These are phyloP conservation scores for Aspergillus versicolor DNA, from an alignment of 2,329 filamentous ascomycete species.

Conservation along the genomic window DNA sequence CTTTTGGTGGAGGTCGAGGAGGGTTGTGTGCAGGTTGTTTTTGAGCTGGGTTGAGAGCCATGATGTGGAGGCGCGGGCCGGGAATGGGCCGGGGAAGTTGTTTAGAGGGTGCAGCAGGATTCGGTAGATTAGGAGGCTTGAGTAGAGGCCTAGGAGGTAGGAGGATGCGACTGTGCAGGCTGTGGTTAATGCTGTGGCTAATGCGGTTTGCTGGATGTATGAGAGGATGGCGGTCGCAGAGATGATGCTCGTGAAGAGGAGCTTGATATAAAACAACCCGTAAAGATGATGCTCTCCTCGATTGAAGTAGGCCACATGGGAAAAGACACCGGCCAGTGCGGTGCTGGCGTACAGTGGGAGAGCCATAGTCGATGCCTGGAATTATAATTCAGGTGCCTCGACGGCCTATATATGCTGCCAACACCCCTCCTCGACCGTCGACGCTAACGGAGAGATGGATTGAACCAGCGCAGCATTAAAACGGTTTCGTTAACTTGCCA, in stretches of 20 bases:
- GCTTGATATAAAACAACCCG: not conserved
- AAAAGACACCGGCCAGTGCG: not conserved
- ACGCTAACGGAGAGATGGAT: too few species aligned
- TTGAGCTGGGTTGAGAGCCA: conserved; percentile 14
- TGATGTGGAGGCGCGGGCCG: conserved; percentile 32
- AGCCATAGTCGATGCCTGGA: not conserved
- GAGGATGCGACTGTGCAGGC: not conserved
- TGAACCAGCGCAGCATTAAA: too few species aligned
- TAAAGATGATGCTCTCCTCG: conserved; percentile 6
- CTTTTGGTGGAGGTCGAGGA: conserved; percentile 31
- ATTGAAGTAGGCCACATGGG: conserved; percentile 3
- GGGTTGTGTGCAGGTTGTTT: conserved; percentile 6
- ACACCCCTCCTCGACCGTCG: too few species aligned
- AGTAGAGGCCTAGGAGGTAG: conserved; percentile 13
- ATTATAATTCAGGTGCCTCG: too few species aligned
- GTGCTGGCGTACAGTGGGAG: not conserved
- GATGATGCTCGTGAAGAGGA: not conserved
- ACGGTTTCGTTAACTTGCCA: too few species aligned
- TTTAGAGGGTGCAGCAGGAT: conserved; percentile 15
- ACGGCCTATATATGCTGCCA: too few species aligned
- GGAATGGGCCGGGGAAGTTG: conserved; percentile 25
- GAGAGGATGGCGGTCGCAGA: not conserved
- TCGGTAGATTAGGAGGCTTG: conserved; percentile 13
- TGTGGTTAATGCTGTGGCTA: not conserved
- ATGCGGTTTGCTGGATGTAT: not conserved